Evolutionary conservation across 805 yeast genomes (phyloP), one percentile per base, ranked within the genome.

Genomic region (Teunomyces funiuensis): DNA sequence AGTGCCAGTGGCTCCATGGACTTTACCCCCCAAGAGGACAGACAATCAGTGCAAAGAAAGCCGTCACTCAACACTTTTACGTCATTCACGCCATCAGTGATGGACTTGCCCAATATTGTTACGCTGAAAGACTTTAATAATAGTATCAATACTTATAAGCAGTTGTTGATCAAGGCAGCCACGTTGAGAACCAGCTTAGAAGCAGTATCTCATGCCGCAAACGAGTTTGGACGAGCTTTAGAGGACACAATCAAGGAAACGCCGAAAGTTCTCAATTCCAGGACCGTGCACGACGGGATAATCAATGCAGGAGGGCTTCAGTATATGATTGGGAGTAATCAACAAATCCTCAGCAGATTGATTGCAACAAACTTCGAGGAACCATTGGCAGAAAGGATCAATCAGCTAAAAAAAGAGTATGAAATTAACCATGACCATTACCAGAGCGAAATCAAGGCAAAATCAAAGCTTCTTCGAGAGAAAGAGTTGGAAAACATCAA

Each of bases 281-380:
- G 47, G 26, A 37, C 43, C 7, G 65, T 61, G 2, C 74, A 82
- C 2, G 84, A 83, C 49, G 88, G 88, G 6, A 59, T 88, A 11
- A 63, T 80, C 50, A 75, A 80, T 37, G 85, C 90, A 2, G 83
- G 88, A 30, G 95, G 96, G 0, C 65, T 88, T 41, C 90, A 86
- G 51, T 81, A 78, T 54, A 69, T 88, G 31, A 75, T 86, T 14
- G 81, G 91, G 0, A 87, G 86, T 57, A 93, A 87, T 56, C 84
- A 85, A 46, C 82, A 81, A 46, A 78, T 88, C 10, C 68, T 88
- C 49, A 74, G 88, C 11, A 67, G 79, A 40, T 63, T 80, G 34
- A 58, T 88, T 1, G 61, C 66, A n/a, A 55, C 69, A n/a, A 69
- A 74, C 25, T 78, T 88, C 52, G 79, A 74, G 40, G 66, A 59